Evolutionary conservation across 2,329 filamentous ascomycete species (phyloP).

Genomic region (Onygenales sp.): DNA sequence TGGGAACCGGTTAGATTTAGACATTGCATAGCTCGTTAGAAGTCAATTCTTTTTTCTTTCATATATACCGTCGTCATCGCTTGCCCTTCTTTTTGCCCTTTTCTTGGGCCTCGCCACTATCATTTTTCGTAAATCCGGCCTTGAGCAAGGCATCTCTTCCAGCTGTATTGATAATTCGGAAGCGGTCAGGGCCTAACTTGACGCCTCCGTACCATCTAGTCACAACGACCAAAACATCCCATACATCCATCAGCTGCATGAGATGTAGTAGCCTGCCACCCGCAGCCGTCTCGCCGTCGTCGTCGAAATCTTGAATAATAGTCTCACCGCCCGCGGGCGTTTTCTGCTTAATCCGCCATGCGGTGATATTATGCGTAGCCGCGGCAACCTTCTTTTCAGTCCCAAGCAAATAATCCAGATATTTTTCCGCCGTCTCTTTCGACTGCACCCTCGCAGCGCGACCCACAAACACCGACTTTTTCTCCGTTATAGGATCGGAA

Average conservation of each 20-base stretch:
- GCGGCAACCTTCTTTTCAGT: conserved; percentile 76
- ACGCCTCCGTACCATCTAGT: conserved; percentile 93
- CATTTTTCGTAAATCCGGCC: conserved; percentile 55
- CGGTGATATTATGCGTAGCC: conserved; percentile 92
- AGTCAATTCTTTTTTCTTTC: background rate
- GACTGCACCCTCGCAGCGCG: conserved; percentile 62
- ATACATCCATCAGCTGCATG: conserved; percentile 90
- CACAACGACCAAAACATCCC: conserved; percentile 87
- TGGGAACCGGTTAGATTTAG: background rate
- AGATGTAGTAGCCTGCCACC: conserved; percentile 77
- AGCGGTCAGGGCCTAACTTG: conserved; percentile 77
- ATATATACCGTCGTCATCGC: conserved; percentile 20
- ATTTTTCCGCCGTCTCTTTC: conserved; percentile 59
- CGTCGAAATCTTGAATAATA: conserved; percentile 80
- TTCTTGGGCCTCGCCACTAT: conserved; percentile 27
- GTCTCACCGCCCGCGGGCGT: conserved; percentile 40
- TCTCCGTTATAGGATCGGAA: conserved; percentile 65
- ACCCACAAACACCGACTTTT: conserved; percentile 81
- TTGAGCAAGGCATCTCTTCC: conserved; percentile 76
- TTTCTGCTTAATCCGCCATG: conserved; percentile 61
- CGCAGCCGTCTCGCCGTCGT: conserved; percentile 91
- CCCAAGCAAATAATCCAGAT: conserved; percentile 64
- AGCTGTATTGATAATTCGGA: conserved; percentile 78
- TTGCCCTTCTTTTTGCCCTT: conserved; percentile 47
- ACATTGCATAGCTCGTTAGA: conserved; percentile 1